Conservation (phyloP, 2,329 filamentous ascomycete species). For the Lachnellula hyalina region DNA sequence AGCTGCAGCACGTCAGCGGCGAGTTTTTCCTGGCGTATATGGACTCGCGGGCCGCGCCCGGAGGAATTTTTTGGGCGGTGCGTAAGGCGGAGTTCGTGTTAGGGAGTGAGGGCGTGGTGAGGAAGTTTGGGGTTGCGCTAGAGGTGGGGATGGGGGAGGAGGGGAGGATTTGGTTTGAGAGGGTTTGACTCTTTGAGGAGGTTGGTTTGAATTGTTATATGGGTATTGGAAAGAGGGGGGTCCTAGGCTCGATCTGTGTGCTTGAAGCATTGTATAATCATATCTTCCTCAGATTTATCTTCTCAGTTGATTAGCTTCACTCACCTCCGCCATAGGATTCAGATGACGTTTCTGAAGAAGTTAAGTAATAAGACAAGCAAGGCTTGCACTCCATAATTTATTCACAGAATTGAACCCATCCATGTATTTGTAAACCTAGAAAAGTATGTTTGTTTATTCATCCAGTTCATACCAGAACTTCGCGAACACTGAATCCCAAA, state of each 20-base stretch:
- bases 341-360: no score
- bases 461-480: no score
- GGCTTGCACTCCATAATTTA: no score
- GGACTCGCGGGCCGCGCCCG: conserved; percentile 11
- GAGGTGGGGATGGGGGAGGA: conserved; percentile 22
- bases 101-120: conserved; percentile 17
- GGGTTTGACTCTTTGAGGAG: conserved; percentile 3
- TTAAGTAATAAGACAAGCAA: no score
- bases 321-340: no score
- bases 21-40: conserved; percentile 25
- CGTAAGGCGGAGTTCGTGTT: conserved; percentile 25
- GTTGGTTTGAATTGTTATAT: neutral
- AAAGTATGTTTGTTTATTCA: no score
- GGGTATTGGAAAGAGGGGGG: neutral
- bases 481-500: no score
- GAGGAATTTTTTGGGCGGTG: conserved; percentile 11
- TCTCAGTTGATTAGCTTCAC: no score
- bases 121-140: conserved; percentile 17
- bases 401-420: no score
- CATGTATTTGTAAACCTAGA: no score
- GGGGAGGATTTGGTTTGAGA: conserved; percentile 28
- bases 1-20: conserved; percentile 26
- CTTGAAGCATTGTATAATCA: no score
- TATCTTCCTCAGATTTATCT: no score
- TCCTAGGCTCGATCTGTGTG: neutral